phyloP scores from a whole-genome alignment of 306 rosid genomes.

The Prunus fruticosa region DNA sequence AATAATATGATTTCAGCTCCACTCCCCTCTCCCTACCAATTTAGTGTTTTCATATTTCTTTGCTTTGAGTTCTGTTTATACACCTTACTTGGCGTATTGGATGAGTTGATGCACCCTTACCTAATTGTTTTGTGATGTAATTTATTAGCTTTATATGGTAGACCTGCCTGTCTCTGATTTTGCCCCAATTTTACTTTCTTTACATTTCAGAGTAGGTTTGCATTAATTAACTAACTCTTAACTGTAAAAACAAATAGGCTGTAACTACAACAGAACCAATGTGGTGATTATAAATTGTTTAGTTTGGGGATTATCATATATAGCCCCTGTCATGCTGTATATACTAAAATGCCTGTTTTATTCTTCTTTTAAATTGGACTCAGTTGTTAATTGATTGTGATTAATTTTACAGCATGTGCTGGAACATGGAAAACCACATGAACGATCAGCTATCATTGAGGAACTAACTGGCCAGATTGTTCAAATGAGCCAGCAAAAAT shows the following conservation, averaged over 20 bases:
- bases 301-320: background rate
- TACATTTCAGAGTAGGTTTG: background rate
- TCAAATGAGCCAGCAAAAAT: conserved; percentile 99
- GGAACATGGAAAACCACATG: conserved; percentile 86
- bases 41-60: background rate
- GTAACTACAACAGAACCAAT: background rate
- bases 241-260: background rate
- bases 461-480: conserved; percentile 82
- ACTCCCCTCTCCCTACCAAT: background rate
- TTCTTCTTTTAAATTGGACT: background rate
- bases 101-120: background rate
- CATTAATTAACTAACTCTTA: background rate
- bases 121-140: background rate
- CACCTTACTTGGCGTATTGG: background rate
- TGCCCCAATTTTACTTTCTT: background rate
- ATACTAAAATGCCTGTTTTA: background rate
- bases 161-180: background rate
- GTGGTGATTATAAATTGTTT: background rate
- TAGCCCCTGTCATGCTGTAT: background rate
- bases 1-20: background rate
- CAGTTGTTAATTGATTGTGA: conserved; percentile 1
- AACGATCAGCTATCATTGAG: conserved; percentile 74
- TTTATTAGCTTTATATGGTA: background rate
- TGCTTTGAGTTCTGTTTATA: background rate
- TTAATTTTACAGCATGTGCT: conserved; percentile 62